Evolutionary conservation across 345 rosid species (phyloP).

Genomic region (Chamaenerion angustifolium): DNA sequence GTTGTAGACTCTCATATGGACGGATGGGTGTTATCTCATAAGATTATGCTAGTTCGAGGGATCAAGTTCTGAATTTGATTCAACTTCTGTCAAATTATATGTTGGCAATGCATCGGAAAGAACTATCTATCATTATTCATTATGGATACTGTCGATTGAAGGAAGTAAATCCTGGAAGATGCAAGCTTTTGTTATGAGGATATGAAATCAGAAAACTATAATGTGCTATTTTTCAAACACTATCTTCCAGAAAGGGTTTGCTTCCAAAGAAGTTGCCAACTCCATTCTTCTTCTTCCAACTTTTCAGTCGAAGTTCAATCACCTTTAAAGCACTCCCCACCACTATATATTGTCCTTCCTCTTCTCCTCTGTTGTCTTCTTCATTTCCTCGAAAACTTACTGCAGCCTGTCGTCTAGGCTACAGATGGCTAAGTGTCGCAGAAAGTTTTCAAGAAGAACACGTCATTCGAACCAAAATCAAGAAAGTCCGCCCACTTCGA

Average conservation of each 20-base stretch:
- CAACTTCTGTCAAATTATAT: no score
- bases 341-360: constrained; percentile 4
- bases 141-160: no score
- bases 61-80: no score
- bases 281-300: constrained; percentile 31
- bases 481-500: constrained; percentile 9
- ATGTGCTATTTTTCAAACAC: no score
- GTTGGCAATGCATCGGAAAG: no score
- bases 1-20: no score
- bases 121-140: no score
- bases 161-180: no score
- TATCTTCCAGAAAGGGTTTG: constrained; percentile 13
- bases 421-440: constrained; percentile 29
- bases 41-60: no score
- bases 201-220: no score
- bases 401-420: not conserved
- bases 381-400: constrained; percentile 2
- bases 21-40: no score
- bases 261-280: constrained; percentile 14
- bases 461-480: constrained; percentile 10
- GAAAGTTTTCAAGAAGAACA: constrained; percentile 13
- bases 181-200: no score
- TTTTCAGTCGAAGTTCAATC: constrained; percentile 3
- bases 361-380: constrained; percentile 4
- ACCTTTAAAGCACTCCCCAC: constrained; percentile 12